Percentiles rank a stretch among this genome's conserved stretches.
Conservation (phyloP, 2,329 filamentous ascomycete genomes). For the Colletotrichum aenigma region DNA sequence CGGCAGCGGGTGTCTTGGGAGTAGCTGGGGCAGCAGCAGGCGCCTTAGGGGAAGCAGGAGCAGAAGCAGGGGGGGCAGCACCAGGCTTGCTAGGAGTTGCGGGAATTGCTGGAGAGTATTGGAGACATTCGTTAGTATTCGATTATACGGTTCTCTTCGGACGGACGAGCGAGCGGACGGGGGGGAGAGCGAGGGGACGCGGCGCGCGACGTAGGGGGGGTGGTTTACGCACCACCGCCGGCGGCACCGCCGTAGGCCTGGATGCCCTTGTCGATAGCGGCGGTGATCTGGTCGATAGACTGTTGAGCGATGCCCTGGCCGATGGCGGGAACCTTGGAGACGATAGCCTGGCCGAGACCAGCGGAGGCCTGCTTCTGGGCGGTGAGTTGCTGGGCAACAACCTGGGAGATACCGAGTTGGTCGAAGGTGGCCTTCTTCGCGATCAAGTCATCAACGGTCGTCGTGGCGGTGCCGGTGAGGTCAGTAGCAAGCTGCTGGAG, state of each 20-base stretch:
- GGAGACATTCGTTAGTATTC: background rate
- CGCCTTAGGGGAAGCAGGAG: background rate
- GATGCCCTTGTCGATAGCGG: constrained; percentile 24
- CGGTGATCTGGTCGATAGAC: constrained; percentile 25
- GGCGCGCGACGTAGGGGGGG: background rate
- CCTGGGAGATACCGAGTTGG: constrained; percentile 25
- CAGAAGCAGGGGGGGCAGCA: background rate
- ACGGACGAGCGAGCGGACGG: background rate
- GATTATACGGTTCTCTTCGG: background rate
- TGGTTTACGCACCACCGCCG: constrained; percentile 12
- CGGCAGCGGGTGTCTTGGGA: background rate
- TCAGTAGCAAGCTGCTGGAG: constrained; percentile 22
- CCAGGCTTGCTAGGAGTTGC: background rate
- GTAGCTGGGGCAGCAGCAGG: background rate
- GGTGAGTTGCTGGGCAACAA: constrained; percentile 25
- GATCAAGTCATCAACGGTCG: constrained; percentile 21
- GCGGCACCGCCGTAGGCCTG: constrained; percentile 5
- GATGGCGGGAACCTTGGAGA: constrained; percentile 29
- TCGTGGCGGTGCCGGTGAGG: constrained; percentile 23
- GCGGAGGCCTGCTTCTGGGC: constrained; percentile 22
- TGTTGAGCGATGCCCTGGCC: constrained; percentile 29
- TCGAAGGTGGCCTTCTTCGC: constrained; percentile 30
- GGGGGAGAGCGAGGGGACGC: background rate
- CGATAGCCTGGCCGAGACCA: constrained; percentile 24
- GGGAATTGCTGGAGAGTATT: background rate